A percentile compares a stretch with the other conserved stretches of the same genome.
These are phyloP conservation scores for Paulownia fortunei DNA, from an alignment of 257 asterid genomes.

Conservation along the genomic window DNA sequence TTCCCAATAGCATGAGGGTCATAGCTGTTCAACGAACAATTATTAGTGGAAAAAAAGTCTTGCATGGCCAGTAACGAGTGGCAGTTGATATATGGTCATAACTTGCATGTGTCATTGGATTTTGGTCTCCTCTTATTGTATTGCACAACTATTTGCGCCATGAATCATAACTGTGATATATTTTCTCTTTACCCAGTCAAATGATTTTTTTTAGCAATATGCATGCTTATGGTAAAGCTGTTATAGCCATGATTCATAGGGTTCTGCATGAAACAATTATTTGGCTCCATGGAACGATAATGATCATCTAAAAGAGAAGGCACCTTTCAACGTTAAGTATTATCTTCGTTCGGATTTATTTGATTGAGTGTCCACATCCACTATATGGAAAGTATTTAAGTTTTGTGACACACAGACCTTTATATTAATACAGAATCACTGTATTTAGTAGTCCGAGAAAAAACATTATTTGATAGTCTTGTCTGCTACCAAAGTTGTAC, in stretches of 20 bases:
- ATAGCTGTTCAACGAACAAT: neutral
- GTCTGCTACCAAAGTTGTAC: too few species aligned
- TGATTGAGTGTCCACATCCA: neutral
- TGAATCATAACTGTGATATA: neutral
- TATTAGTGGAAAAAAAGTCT: neutral
- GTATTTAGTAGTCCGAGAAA: neutral
- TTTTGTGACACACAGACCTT: neutral
- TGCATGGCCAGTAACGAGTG: neutral
- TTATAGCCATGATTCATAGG: too few species aligned
- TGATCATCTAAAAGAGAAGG: neutral
- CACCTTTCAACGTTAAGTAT: neutral
- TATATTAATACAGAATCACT: neutral
- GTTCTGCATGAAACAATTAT: too few species aligned
- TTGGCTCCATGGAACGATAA: constrained; percentile 13
- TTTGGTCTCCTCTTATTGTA: neutral
- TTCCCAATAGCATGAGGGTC: neutral
- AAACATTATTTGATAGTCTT: too few species aligned
- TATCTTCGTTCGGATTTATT: too few species aligned
- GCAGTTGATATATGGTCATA: neutral
- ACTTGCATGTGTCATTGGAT: constrained; percentile 3
- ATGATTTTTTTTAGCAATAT: neutral
- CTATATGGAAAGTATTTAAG: neutral
- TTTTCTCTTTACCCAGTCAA: neutral
- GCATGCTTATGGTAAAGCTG: too few species aligned
- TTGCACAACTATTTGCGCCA: neutral